These are phyloP conservation scores for Melanogaster broomeanus DNA, from an alignment of 768 basidiomycete species.

Conservation along the genomic window DNA sequence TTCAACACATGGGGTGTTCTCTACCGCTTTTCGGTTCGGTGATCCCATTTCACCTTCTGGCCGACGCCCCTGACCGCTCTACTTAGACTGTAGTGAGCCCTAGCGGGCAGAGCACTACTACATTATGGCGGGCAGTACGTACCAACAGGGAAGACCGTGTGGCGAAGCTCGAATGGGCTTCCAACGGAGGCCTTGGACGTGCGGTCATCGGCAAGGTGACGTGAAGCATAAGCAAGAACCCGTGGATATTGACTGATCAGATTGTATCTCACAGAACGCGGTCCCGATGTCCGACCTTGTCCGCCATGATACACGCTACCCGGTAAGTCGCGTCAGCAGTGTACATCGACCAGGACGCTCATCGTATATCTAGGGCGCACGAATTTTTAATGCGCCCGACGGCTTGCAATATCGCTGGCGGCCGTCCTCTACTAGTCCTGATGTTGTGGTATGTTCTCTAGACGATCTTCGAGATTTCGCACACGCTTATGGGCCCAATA, in stretches of 20 bases:
- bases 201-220: slow-evolving; percentile 82
- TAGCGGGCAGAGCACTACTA: slow-evolving; percentile 72
- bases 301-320: slow-evolving; percentile 61
- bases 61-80: slow-evolving; percentile 27
- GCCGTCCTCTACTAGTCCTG: slow-evolving; percentile 57
- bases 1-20: slow-evolving; percentile 82
- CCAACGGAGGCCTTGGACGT: slow-evolving; percentile 81
- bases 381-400: slow-evolving; percentile 82
- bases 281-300: slow-evolving; percentile 84
- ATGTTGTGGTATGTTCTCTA: slow-evolving; percentile 55
- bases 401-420: slow-evolving; percentile 81
- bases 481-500: slow-evolving; percentile 9
- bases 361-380: slow-evolving; percentile 47
- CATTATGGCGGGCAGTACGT: slow-evolving; percentile 78
- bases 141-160: slow-evolving; percentile 86
- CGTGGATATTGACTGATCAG: slow-evolving; percentile 25
- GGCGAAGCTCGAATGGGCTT: slow-evolving; percentile 85
- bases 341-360: slow-evolving; percentile 11
- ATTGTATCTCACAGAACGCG: slow-evolving; percentile 53
- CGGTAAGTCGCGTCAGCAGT: slow-evolving; percentile 44
- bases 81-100: slow-evolving; percentile 61
- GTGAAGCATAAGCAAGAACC: slow-evolving; percentile 9
- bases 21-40: slow-evolving; percentile 75
- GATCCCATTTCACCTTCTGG: slow-evolving; percentile 11
- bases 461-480: slow-evolving; percentile 2